Base-by-base conservation (phyloP, 768 basidiomycete species). In the Tulasnella sp. region DNA sequence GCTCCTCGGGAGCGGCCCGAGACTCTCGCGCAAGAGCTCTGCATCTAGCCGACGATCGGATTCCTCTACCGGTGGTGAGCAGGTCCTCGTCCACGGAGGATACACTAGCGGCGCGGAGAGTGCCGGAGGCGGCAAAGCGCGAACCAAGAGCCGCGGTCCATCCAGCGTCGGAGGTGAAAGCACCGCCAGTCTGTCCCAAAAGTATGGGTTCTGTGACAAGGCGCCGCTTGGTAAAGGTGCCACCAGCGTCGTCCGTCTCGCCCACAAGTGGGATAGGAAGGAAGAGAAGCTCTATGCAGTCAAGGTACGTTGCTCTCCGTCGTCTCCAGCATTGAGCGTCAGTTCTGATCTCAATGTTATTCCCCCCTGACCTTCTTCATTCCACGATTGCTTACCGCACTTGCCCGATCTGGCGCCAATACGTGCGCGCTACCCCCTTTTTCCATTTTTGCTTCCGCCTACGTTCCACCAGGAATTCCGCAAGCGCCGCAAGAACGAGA, bases 211-310 rank as follows among this genome's bases (percentile, higher is more conserved):
- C 15, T 99, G 96, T 83, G 94, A 96, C 85, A 94, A 94, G 85
- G 89, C 95, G 29, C 96, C 97, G 15, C 97, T 99, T 79, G 97
- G 97, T 49, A 97, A 96, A 83, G 97, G 97, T 25, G 97, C 97
- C n/a, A 99, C 97, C 34, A 94, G 93, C 69, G 95, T 98, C 74
- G 97, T 99, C 64, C 86, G 94, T 67, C 88, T 99, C 22, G 97
- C 96, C 58, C 97, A 99, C 85, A 99, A 99, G 85, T 99, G 97
- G 97, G 97, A 99, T 83, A 87, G 96, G 77, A 89, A 86, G 29
- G 96, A 97, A 83, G 97, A 99, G 85, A 97, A 96, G 86, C 86
- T 99, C 39, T 99, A 98, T 80, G 97, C 97, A 67, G 93, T 99
- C 84, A 99, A 99, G 90, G 95, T 96, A 77, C 75, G 89, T 37